Evolutionary conservation across 2,329 filamentous ascomycete genomes (phyloP).

Genomic region (Alternaria consortialis): DNA sequence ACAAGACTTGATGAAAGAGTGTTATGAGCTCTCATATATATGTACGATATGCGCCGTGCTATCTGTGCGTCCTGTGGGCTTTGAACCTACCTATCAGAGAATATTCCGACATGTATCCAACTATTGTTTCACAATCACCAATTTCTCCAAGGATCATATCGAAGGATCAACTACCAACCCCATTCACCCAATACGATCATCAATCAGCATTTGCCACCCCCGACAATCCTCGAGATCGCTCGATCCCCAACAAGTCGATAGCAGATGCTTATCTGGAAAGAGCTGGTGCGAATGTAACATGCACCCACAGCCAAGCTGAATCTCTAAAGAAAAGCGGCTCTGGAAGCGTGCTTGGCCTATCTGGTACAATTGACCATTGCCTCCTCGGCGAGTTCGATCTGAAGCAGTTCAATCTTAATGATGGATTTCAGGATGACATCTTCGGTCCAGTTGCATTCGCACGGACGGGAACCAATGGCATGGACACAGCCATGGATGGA

Average conservation of each 20-base stretch:
- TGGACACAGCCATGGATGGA: neutral
- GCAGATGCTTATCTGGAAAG: slow-evolving; percentile 9
- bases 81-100: slow-evolving; percentile 6
- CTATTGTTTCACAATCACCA: slow-evolving; percentile 5
- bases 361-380: slow-evolving; percentile 6
- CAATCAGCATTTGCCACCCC: neutral
- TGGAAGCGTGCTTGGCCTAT: slow-evolving; percentile 16
- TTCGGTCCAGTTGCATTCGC: slow-evolving; percentile 1
- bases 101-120: slow-evolving; percentile 13
- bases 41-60: slow-evolving; percentile 16
- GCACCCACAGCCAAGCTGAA: slow-evolving; percentile 9
- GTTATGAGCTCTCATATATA: slow-evolving; percentile 31
- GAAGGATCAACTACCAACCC: neutral
- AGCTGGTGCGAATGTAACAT: neutral
- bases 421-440: neutral
- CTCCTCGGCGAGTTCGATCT: slow-evolving; percentile 14
- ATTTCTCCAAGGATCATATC: neutral
- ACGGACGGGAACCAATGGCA: neutral
- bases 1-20: slow-evolving; percentile 25
- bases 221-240: neutral
- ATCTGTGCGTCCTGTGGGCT: slow-evolving; percentile 9
- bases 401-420: neutral
- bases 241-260: slow-evolving; percentile 1
- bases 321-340: slow-evolving; percentile 10
- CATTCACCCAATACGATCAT: neutral